Conservation (phyloP, 306 rosid species). For the Calophaca sinica region DNA sequence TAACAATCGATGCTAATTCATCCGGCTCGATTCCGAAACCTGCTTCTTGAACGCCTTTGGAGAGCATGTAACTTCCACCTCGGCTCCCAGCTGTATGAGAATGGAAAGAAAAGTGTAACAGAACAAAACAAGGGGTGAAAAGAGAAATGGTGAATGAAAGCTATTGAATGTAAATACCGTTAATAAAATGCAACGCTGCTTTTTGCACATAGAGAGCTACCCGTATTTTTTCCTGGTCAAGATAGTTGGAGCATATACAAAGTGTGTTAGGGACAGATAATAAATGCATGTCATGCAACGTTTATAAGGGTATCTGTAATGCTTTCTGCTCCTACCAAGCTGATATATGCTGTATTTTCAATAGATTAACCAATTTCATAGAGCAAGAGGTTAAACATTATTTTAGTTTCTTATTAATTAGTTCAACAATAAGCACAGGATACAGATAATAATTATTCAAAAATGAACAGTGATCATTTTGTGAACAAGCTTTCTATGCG, state of each 20-base stretch:
- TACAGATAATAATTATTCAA: neutral
- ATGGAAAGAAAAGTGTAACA: neutral
- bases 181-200: slow-evolving; percentile 83
- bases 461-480: neutral
- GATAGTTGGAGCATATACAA: slow-evolving; percentile 42
- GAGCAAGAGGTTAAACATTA: neutral
- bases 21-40: slow-evolving; percentile 76
- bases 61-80: slow-evolving; percentile 44
- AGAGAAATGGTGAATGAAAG: neutral
- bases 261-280: slow-evolving; percentile 26
- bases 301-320: neutral
- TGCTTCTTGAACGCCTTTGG: slow-evolving; percentile 62
- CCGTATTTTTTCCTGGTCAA: slow-evolving; percentile 76
- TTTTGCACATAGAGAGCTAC: slow-evolving; percentile 77
- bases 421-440: neutral
- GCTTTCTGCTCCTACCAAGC: neutral
- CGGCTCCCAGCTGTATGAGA: slow-evolving; percentile 63
- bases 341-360: neutral
- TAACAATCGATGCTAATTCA: slow-evolving; percentile 65
- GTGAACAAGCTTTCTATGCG: neutral
- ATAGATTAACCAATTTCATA: neutral
- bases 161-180: slow-evolving; percentile 52
- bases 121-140: slow-evolving; percentile 9
- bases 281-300: slow-evolving; percentile 42
- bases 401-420: neutral